Base-by-base conservation (phyloP, 2,329 filamentous ascomycete genomes). In the Waltergamsia citrina region DNA sequence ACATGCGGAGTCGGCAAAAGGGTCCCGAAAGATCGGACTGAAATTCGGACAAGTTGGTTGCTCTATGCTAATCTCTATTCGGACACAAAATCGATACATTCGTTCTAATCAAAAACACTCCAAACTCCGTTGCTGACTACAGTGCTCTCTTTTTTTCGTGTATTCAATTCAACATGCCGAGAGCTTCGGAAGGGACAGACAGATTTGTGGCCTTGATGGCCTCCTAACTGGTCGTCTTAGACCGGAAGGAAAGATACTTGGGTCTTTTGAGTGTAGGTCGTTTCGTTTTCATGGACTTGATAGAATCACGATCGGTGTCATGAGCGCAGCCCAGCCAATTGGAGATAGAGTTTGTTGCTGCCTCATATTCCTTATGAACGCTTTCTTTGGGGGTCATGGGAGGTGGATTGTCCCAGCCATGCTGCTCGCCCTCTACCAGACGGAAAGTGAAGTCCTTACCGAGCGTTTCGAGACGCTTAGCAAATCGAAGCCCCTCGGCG, bases 401-500 rank as follows among this genome's bases (percentile, higher is more conserved):
- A 3, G 57, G 54, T 1, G 64, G 63, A 28, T 65, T 66, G 39
- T 69, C 65, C 65, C 65, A 69, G 2, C 54, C 65, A 38, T 69
- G 65, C 37, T 59, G 60, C 42, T 67, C 64, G 8, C 56, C 57
- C 23, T 59, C 45, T 4, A 69, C 65, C 7, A 69, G 42, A n/a
- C 65, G 60, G 19, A 63, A 40, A 4, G 50, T 59, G 35, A 60
- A 48, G 10, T 44, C 40, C 39, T 56, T 57, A 7, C 53, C 46
- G 8, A 46, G 39, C 5, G 39, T 31, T 31, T 60, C 51, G 7
- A 86, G 52, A 15, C 79, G 63, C 33, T 74, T 63, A 9, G 73
- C 67, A 41, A 87, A 79, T 5, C 64, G 60, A 39, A 79, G 59
- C 9, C 72, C 74, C 47, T 80, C 75, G 3, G 57, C 59, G 8